Evolutionary conservation across 2,329 filamentous ascomycete species (phyloP).

Genomic region (Botrytis fabae): DNA sequence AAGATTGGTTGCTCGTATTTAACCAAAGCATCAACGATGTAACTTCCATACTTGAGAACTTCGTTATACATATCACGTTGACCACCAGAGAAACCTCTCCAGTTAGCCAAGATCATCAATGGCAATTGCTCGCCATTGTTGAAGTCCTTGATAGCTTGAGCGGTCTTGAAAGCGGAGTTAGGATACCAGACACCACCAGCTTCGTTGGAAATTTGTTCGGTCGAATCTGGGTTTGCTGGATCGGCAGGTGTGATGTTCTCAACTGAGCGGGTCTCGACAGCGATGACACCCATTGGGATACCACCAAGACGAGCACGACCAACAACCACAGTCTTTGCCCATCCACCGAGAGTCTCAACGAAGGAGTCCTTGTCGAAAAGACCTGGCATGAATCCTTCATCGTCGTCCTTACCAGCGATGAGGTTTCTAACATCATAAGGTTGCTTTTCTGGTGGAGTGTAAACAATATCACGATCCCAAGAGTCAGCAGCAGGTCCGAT

Average conservation of each 20-base stretch:
- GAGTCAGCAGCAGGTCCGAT: conserved; percentile 80
- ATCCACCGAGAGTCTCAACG: conserved; percentile 92
- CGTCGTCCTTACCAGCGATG: conserved; percentile 83
- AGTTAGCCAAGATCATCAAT: conserved; percentile 99
- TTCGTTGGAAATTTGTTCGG: conserved; percentile 91
- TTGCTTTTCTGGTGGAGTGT: conserved; percentile 74
- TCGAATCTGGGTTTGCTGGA: conserved; percentile 96
- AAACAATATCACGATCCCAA: conserved; percentile 92
- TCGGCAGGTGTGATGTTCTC: conserved; percentile 97
- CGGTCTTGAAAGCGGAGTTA: conserved; percentile 99
- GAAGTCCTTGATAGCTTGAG: conserved; percentile 98
- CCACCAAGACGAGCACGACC: conserved; percentile 94
- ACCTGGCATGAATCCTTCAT: conserved; percentile 77
- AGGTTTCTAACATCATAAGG: conserved; percentile 92
- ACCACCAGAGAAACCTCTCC: conserved; percentile 99
- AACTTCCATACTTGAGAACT: conserved; percentile 98
- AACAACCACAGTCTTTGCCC: conserved; percentile 95
- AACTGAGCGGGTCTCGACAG: conserved; percentile 89
- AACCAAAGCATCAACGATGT: conserved; percentile 97
- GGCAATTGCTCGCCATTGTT: conserved; percentile 98
- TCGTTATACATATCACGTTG: conserved; percentile 99
- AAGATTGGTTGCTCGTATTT: conserved; percentile 99
- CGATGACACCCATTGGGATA: conserved; percentile 98
- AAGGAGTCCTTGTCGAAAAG: conserved; percentile 97
- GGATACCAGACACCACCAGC: conserved; percentile 99